Conservation (phyloP, 495 filamentous ascomycete species). For the Ramalina intermedia region DNA sequence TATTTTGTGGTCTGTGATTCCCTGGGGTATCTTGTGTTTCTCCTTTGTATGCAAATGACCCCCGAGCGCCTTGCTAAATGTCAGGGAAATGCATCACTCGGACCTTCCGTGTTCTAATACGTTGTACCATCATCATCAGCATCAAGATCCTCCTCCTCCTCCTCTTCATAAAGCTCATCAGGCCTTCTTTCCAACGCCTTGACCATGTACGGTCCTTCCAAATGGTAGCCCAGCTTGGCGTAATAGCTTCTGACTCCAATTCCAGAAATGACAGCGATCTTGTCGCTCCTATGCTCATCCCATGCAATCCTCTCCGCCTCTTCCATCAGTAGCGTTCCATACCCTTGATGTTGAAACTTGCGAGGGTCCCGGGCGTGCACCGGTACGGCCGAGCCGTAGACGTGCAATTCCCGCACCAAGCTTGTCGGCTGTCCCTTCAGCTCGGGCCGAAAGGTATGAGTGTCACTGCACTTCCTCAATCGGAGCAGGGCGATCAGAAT, state of each 20-base stretch:
- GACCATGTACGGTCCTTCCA: constrained; percentile 86
- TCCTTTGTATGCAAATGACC: background rate
- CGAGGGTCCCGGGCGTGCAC: constrained; percentile 83
- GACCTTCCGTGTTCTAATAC: background rate
- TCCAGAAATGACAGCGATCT: constrained; percentile 91
- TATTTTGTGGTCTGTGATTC: too few species aligned
- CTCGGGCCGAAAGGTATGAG: constrained; percentile 82
- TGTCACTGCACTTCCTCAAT: constrained; percentile 75
- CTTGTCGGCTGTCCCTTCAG: constrained; percentile 75
- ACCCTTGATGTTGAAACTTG: constrained; percentile 98
- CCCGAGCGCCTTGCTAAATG: background rate
- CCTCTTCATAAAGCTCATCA: constrained; percentile 4
- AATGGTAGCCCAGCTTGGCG: constrained; percentile 72
- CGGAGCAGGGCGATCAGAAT: constrained; percentile 88
- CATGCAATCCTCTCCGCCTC: constrained; percentile 90
- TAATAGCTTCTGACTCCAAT: constrained; percentile 94
- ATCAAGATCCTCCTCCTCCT: constrained; percentile 26
- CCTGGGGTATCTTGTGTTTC: too few species aligned
- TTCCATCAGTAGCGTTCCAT: constrained; percentile 92
- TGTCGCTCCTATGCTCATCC: constrained; percentile 80
- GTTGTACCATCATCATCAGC: constrained; percentile 18
- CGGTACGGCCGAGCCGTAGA: constrained; percentile 90
- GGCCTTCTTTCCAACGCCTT: constrained; percentile 35
- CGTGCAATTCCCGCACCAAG: constrained; percentile 86
- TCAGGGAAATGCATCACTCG: background rate